A percentile compares a stretch with the other conserved stretches of the same genome.
phyloP scores from a whole-genome alignment of 202 grass and related monocot genomes.

The Elaeis oleifera region DNA sequence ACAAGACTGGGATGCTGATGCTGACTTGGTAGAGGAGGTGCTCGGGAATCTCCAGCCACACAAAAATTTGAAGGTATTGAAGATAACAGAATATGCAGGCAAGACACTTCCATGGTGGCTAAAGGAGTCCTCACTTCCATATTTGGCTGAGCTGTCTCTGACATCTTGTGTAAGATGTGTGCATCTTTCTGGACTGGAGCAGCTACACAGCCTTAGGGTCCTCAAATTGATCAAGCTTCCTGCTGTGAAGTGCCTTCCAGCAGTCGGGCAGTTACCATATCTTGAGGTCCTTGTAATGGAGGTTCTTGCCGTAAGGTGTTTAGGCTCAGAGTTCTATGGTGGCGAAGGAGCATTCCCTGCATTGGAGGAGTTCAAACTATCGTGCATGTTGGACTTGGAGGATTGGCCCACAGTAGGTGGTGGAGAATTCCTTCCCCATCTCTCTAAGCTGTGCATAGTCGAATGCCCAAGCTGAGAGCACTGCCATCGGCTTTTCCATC shows the following conservation, averaged over 20 bases:
- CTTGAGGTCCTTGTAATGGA: not conserved
- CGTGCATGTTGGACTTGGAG: slow-evolving; percentile 1
- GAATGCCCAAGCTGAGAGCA: slow-evolving; percentile 7
- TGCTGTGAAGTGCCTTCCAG: not conserved
- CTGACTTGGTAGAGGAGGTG: not conserved
- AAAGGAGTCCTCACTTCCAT: not conserved
- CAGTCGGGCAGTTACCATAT: slow-evolving; percentile 6
- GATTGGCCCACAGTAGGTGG: slow-evolving; percentile 4
- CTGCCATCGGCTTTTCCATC: slow-evolving; percentile 11
- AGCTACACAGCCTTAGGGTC: not conserved
- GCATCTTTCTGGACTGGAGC: not conserved
- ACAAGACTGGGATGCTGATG: not conserved
- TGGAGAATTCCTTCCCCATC: slow-evolving; percentile 12
- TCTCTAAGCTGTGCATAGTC: not conserved
- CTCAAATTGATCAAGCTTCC: not conserved
- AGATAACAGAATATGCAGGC: not conserved
- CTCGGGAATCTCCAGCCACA: not conserved
- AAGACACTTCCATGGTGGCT: not conserved
- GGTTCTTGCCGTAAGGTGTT: slow-evolving; percentile 6
- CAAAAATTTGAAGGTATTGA: not conserved
- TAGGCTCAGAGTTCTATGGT: slow-evolving; percentile 13
- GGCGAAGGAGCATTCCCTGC: slow-evolving; percentile 9
- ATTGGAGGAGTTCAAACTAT: slow-evolving; percentile 7
- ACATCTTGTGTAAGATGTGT: not conserved
- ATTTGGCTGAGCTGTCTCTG: slow-evolving; percentile 4